phyloP scores from a whole-genome alignment of 169 alveolate species.

The Toxoplasma gondii region DNA sequence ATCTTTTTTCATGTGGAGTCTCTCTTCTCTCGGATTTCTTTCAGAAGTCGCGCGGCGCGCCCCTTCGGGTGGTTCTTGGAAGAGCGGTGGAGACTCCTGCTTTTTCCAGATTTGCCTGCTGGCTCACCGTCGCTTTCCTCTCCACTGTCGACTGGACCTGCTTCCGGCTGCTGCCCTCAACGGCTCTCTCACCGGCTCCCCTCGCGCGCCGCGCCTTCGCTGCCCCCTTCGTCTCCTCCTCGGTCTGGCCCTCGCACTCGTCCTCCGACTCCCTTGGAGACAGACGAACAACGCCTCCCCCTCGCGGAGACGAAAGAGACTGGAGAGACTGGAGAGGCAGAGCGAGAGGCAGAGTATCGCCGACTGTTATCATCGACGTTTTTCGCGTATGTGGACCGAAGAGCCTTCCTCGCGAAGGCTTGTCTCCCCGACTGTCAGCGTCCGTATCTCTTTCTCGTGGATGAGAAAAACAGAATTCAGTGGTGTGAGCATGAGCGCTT shows the following conservation, averaged over 20 bases:
- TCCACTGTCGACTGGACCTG: background rate
- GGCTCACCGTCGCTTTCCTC: background rate
- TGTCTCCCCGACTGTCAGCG: background rate
- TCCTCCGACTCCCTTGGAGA: background rate
- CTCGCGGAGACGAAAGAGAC: background rate
- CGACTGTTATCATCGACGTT: background rate
- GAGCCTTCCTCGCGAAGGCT: background rate
- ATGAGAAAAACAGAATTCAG: background rate
- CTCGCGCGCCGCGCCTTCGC: background rate
- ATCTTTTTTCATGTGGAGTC: no score
- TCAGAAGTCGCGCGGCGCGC: constrained; percentile 6
- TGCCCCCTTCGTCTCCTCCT: background rate
- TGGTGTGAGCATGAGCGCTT: constrained; percentile 12
- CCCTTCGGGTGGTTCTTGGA: background rate
- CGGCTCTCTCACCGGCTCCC: background rate
- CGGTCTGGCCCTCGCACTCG: background rate
- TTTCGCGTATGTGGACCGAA: background rate
- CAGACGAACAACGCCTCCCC: background rate
- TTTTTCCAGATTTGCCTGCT: background rate
- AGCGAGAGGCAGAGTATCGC: no score
- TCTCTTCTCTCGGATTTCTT: background rate
- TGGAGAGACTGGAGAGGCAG: no score
- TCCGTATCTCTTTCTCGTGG: background rate
- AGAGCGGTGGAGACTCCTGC: constrained; percentile 29
- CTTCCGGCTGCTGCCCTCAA: background rate